phyloP scores from a whole-genome alignment of 1,139 yeast species.

The Pichia sorboxylosa region DNA sequence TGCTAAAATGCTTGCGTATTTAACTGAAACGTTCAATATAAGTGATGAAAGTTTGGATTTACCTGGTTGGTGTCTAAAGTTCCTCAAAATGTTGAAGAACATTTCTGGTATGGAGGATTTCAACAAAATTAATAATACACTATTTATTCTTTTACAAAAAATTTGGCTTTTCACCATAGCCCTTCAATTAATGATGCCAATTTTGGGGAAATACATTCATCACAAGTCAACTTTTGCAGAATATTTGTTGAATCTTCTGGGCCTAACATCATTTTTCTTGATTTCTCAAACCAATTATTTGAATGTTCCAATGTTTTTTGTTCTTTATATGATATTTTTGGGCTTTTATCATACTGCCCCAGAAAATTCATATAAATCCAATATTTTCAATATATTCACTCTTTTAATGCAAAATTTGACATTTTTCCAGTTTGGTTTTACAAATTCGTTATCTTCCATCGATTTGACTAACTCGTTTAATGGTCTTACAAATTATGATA shows the following conservation, averaged over 20 bases:
- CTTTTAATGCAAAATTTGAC: conserved; percentile 53
- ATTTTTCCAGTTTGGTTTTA: conserved; percentile 81
- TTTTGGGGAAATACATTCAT: conserved; percentile 2
- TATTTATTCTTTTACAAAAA: conserved; percentile 16
- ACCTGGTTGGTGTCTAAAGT: conserved; percentile 18
- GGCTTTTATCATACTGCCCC: conserved; percentile 12
- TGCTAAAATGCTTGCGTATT: conserved; percentile 18
- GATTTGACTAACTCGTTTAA: conserved; percentile 88
- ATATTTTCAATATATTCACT: conserved; percentile 16
- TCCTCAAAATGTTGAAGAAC: conserved; percentile 10
- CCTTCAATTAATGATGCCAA: conserved; percentile 13
- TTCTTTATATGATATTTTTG: conserved; percentile 33
- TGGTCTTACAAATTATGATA: conserved; percentile 62
- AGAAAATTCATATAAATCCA: conserved; percentile 5
- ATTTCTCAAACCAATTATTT: conserved; percentile 59
- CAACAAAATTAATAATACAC: conserved; percentile 13
- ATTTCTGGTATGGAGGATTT: conserved; percentile 11
- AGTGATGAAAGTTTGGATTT: conserved; percentile 5
- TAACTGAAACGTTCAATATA: conserved; percentile 19
- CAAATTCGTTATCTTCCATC: conserved; percentile 84
- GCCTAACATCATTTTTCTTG: conserved; percentile 41
- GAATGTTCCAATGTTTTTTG: conserved; percentile 59
- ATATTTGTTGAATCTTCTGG: conserved; percentile 29
- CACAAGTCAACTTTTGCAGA: neutral
- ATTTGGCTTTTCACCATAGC: conserved; percentile 14